These are phyloP conservation scores for Pelargonium nanum DNA, from an alignment of 345 rosid species.

Conservation along the genomic window DNA sequence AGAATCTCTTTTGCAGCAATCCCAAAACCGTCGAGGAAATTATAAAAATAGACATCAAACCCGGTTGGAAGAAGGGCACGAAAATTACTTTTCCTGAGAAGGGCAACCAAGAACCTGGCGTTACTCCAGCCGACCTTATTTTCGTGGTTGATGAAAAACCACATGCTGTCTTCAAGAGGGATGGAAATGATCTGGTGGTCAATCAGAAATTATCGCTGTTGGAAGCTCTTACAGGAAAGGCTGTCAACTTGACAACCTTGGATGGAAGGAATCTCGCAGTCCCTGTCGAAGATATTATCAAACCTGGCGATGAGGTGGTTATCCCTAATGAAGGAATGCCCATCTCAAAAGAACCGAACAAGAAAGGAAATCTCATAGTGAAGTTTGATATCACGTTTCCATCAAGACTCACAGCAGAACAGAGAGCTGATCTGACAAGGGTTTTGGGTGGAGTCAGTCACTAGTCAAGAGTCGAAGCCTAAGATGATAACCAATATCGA, in stretches of 20 bases:
- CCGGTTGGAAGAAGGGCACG: constrained; percentile 86
- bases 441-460: constrained; percentile 36
- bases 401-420: constrained; percentile 39
- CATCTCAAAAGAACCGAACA: constrained; percentile 43
- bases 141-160: constrained; percentile 72
- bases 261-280: constrained; percentile 52
- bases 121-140: constrained; percentile 53
- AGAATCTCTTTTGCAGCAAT: constrained; percentile 24
- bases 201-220: constrained; percentile 40
- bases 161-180: constrained; percentile 47
- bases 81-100: constrained; percentile 72
- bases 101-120: constrained; percentile 59
- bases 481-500: not conserved
- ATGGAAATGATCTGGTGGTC: constrained; percentile 54
- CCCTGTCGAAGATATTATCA: constrained; percentile 38
- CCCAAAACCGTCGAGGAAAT: constrained; percentile 57
- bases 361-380: constrained; percentile 48
- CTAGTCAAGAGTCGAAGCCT: constrained; percentile 8
- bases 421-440: constrained; percentile 53
- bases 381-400: constrained; percentile 54
- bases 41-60: constrained; percentile 53
- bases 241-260: constrained; percentile 37
- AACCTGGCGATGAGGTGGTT: constrained; percentile 46
- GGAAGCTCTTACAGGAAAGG: constrained; percentile 59
- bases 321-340: constrained; percentile 73